A percentile compares a stretch with the other conserved stretches of the same genome.
Evolutionary conservation across 164 flowering plant genomes (phyloP).

Genomic region (Berberis thunbergii): DNA sequence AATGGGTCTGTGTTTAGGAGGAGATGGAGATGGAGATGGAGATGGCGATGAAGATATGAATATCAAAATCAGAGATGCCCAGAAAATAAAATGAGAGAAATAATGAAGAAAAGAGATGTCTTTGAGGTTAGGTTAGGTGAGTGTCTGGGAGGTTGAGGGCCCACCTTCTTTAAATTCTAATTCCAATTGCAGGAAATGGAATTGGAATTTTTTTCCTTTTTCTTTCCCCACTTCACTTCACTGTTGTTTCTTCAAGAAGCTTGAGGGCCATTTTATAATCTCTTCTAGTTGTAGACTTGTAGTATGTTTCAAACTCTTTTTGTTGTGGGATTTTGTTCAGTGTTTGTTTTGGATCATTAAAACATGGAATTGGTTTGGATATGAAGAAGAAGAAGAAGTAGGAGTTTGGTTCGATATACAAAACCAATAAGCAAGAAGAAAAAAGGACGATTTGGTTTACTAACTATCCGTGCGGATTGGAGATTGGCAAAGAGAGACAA

Average conservation of each 20-base stretch:
- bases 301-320: conserved; percentile 9
- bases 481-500: background rate
- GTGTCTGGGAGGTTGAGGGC: conserved; percentile 15
- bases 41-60: too few species aligned
- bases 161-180: conserved; percentile 20
- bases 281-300: too few species aligned
- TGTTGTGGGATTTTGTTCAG: background rate
- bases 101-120: conserved; percentile 3
- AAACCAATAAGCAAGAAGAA: background rate
- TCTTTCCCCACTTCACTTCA: too few species aligned
- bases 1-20: too few species aligned
- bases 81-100: too few species aligned
- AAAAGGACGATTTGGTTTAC: conserved; percentile 6
- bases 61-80: too few species aligned
- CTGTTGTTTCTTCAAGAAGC: too few species aligned
- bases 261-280: too few species aligned
- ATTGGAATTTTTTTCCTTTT: too few species aligned
- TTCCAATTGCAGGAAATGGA: conserved; percentile 25
- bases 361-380: background rate
- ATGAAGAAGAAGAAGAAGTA: background rate
- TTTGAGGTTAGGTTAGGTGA: conserved; percentile 31
- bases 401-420: background rate
- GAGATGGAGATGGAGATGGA: too few species aligned
- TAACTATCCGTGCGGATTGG: conserved; percentile 7
- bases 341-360: conserved; percentile 1